Conservation (phyloP, 257 asterid species). For the Solanum lycopersicoides region DNA sequence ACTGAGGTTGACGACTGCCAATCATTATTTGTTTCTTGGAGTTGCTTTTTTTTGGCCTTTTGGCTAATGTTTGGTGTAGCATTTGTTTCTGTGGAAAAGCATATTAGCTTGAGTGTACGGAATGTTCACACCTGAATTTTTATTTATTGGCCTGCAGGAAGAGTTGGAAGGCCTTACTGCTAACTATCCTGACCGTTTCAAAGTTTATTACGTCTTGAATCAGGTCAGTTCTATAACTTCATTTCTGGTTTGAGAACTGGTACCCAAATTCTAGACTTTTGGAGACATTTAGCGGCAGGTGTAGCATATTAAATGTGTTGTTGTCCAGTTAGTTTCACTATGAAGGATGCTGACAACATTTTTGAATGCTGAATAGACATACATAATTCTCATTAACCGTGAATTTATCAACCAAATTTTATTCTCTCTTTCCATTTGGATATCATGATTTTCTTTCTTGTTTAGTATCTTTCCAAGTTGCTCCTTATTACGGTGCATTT, state of each 20-base stretch:
- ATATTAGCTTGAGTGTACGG: background rate
- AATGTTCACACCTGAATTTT: background rate
- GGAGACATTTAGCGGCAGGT: background rate
- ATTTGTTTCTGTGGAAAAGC: background rate
- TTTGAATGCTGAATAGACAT: background rate
- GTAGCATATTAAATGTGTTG: background rate
- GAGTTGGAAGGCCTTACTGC: slow-evolving; percentile 59
- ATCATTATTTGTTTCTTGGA: background rate
- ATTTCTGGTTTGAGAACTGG: background rate
- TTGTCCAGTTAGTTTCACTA: background rate
- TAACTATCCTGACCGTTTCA: slow-evolving; percentile 48
- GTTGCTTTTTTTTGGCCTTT: background rate
- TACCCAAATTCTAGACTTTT: background rate
- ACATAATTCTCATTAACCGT: background rate
- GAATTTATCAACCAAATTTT: too few relatives aligned
- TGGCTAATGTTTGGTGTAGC: background rate
- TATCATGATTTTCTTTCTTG: background rate
- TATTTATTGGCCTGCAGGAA: slow-evolving; percentile 35
- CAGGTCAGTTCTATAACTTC: slow-evolving; percentile 31
- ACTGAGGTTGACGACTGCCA: background rate
- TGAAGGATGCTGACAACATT: background rate
- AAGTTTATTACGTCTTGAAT: slow-evolving; percentile 72
- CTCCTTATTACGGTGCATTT: background rate
- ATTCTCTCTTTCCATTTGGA: too few relatives aligned
- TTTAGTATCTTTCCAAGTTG: background rate